Percentiles rank a stretch among this genome's conserved stretches.
These are phyloP conservation scores for Macadamia tetraphylla DNA, from an alignment of 164 flowering plant genomes.

Conservation along the genomic window DNA sequence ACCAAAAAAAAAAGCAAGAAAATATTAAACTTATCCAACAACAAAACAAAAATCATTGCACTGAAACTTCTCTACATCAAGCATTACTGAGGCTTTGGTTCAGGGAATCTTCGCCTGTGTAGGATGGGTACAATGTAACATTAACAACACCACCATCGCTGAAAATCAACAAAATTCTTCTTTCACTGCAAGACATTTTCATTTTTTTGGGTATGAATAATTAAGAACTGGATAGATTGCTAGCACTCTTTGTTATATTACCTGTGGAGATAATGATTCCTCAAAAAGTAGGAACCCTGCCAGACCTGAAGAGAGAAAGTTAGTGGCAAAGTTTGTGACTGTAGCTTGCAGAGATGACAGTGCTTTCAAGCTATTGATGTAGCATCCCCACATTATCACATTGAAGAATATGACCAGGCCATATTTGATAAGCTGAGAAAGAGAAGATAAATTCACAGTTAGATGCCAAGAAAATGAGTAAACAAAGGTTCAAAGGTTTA, in stretches of 20 bases:
- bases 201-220: neutral
- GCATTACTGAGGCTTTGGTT: too few relatives aligned
- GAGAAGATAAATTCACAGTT: neutral
- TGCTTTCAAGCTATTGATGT: constrained; percentile 80
- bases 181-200: neutral
- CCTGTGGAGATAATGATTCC: constrained; percentile 60
- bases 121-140: neutral
- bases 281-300: constrained; percentile 77
- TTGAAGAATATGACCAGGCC: constrained; percentile 70
- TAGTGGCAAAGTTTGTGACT: constrained; percentile 81
- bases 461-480: neutral
- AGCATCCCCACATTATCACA: constrained; percentile 92
- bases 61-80: too few relatives aligned
- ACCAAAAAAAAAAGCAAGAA: too few relatives aligned
- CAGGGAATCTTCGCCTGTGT: neutral
- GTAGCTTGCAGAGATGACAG: constrained; percentile 94
- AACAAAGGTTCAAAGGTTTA: neutral
- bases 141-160: too few relatives aligned
- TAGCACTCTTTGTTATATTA: constrained; percentile 11
- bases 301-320: constrained; percentile 80
- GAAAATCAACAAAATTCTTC: neutral
- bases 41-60: too few relatives aligned
- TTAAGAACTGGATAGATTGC: neutral
- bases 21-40: too few relatives aligned
- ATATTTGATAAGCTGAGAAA: constrained; percentile 51